Base-by-base conservation (phyloP, 108 stramenopile genomes). In the Nitzschia sp. region DNA sequence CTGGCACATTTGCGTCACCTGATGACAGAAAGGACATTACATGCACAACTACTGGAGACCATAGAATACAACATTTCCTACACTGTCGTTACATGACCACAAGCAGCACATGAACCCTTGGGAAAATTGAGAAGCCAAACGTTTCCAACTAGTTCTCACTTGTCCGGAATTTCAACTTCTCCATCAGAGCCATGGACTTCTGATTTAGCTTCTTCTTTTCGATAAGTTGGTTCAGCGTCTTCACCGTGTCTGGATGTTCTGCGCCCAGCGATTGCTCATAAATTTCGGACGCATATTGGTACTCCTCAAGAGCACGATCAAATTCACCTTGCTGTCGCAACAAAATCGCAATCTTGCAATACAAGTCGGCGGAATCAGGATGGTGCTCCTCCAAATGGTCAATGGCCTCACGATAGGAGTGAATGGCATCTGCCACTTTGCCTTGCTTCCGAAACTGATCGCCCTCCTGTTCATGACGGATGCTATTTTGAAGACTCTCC, bases 191-290 rank as follows among this genome's bases (percentile, higher is more conserved):
- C 59, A 58, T 34, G 19, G 66, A 62, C 39, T 67, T 11, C 37
- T 75, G 73, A 0, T 51, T 59, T 17, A 75, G 34, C 14, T 59
- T 41, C 46, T 68, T 67, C 60, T 75, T 75, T 41, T 61, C 58
- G 11, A 75, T 42, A 25, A 65, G 41, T 19, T 66, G 50, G 15
- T 62, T 68, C 19, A 67, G 37, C 17, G 73, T 52, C 65, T 67
- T 75, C 12, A 75, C 73, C 8, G 73, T 75, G 38, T 75, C 73
- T 2, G 73, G 73, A 61, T 75, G 73, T 19, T 75, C 73, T n/a
- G 73, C 63, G 5, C 73, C 73, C 41, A 75, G 43, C 19, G 73
- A 75, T 29, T 67, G 44, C 50, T 75, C 73, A 38, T 75, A 75
- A 17, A 75, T 75, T 42, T 75, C 73, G 3, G 55, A 65, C 21